Percentiles rank a stretch among this genome's conserved stretches.
phyloP scores from a whole-genome alignment of 345 rosid species.

The Aquilaria sinensis region DNA sequence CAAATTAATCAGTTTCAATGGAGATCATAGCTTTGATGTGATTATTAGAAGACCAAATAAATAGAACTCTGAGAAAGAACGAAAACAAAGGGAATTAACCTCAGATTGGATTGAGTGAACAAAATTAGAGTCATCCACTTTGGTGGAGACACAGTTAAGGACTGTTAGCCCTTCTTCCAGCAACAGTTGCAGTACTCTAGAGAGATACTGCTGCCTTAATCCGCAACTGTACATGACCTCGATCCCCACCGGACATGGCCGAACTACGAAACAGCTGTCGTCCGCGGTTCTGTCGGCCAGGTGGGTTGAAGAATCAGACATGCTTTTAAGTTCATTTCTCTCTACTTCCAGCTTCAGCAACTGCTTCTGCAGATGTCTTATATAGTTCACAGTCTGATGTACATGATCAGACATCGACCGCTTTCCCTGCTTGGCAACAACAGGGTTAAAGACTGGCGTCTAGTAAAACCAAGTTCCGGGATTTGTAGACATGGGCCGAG shows the following conservation, averaged over 20 bases:
- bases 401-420: constrained; percentile 74
- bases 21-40: neutral
- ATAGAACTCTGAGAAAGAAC: neutral
- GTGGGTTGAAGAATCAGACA: constrained; percentile 26
- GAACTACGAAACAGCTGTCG: constrained; percentile 13
- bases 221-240: constrained; percentile 27
- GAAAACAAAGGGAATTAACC: constrained; percentile 21
- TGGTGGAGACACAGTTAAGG: constrained; percentile 39
- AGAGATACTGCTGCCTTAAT: constrained; percentile 26
- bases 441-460: too few species aligned
- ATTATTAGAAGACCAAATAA: neutral
- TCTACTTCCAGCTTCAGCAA: constrained; percentile 27
- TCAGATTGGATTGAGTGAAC: constrained; percentile 44
- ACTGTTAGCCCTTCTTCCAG: constrained; percentile 40
- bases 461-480: too few species aligned
- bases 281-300: constrained; percentile 8
- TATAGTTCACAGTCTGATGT: constrained; percentile 55
- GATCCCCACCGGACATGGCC: constrained; percentile 28
- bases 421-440: constrained; percentile 45
- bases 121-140: constrained; percentile 28
- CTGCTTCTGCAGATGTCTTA: constrained; percentile 39
- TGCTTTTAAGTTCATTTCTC: constrained; percentile 36
- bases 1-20: constrained; percentile 4
- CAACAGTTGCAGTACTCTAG: constrained; percentile 37
- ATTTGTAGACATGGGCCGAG: too few species aligned